Evolutionary conservation across 1,284 basidiomycete genomes (phyloP).

Genomic region (Cutaneotrichosporon sp.): DNA sequence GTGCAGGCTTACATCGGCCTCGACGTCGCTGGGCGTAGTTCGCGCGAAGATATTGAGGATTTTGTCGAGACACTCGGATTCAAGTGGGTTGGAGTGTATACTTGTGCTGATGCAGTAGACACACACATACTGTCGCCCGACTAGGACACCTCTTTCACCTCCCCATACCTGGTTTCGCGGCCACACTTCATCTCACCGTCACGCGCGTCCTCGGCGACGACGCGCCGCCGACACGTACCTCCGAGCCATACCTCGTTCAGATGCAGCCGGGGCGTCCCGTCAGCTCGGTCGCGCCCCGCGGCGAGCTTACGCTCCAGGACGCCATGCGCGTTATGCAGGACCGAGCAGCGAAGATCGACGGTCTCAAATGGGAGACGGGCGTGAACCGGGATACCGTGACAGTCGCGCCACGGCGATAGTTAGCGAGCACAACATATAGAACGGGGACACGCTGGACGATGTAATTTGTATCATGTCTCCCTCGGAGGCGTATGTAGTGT

Average conservation of each 20-base stretch:
- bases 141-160: conserved; percentile 36
- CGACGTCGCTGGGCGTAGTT: conserved; percentile 25
- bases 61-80: conserved; percentile 36
- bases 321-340: conserved; percentile 33
- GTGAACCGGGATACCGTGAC: neutral
- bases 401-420: too few species aligned
- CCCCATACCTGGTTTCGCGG: conserved; percentile 25
- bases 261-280: conserved; percentile 34
- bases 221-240: conserved; percentile 4
- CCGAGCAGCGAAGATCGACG: conserved; percentile 28
- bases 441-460: neutral
- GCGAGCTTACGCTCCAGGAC: conserved; percentile 28
- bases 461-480: neutral
- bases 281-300: conserved; percentile 20
- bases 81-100: conserved; percentile 24
- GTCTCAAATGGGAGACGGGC: conserved; percentile 36
- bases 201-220: conserved; percentile 18
- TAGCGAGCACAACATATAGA: neutral
- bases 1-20: conserved; percentile 32
- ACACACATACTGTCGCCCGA: conserved; percentile 32
- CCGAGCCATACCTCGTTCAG: conserved; percentile 36
- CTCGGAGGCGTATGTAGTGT: neutral
- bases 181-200: conserved; percentile 32
- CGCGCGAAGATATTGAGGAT: conserved; percentile 27
- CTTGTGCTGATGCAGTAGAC: conserved; percentile 18